Base-by-base conservation (phyloP, 495 filamentous ascomycete genomes). In the Antarctomyces pellizariae region DNA sequence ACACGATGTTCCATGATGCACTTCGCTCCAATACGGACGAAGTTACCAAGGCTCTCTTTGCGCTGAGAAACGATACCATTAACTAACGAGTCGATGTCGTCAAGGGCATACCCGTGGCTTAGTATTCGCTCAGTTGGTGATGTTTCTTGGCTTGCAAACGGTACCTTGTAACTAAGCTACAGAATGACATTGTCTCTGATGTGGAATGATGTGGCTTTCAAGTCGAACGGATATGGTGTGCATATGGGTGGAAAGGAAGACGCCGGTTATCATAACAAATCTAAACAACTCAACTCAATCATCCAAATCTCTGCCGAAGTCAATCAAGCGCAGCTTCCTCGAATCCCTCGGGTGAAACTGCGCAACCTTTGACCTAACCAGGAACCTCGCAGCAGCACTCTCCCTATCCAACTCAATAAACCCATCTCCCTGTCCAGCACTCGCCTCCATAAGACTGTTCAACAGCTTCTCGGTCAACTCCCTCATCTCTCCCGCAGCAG, bases 321-420 rank as follows among this genome's bases (percentile, higher is more conserved):
- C 77, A 33, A 89, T 62, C 25, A 92, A 49, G 22, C 74, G 64
- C 34, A 92, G 38, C 41, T 60, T 64, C 28, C 58, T 60, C 0
- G 82, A 75, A 50, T 92, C 78, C 32, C 64, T 67, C 1, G 82
- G 77, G 48, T 90, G 75, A 34, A 86, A 86, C 36, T 78, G 69
- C 12, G 82, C 82, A 17, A 84, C 70, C 41, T 75, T 84, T 13
- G 73, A 73, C 35, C 75, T 57, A 12, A 92, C 74, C 6, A 92
- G 54, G 42, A 90, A 92, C 32, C 78, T 60, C 1, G 71, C 73
- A 14, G 71, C 67, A 7, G 80, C 77, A n/a, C 73, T 74, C 34
- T 91, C 82, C 31, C 60, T 56, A n/a, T 57, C 39, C 6, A 91
- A 45, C 21, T 56, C 50, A 18, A 83, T 57, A 51, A 89, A 91